Evolutionary conservation across 1,139 yeast genomes (phyloP).

Genomic region (Suhomyces taliae): DNA sequence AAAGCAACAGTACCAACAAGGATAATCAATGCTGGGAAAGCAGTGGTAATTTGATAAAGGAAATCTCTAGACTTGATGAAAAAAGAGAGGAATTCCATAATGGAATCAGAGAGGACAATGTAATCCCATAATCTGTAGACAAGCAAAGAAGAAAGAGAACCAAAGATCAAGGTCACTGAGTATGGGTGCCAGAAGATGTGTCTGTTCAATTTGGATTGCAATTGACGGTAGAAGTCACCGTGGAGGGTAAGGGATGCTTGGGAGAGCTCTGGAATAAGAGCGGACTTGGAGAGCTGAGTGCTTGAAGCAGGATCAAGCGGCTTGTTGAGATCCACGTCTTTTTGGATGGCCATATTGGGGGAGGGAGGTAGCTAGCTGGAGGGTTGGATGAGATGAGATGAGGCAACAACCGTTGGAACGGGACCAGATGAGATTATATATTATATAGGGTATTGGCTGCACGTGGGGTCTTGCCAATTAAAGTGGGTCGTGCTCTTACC

Average conservation of each 20-base stretch:
- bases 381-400: not conserved
- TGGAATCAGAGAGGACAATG: constrained; percentile 34
- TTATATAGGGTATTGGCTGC: constrained; percentile 2
- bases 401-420: not conserved
- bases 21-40: constrained; percentile 30
- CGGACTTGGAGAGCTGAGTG: constrained; percentile 46
- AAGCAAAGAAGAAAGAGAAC: constrained; percentile 19
- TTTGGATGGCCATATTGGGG: constrained; percentile 33
- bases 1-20: constrained; percentile 28
- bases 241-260: constrained; percentile 63
- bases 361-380: not conserved
- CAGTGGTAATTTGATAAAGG: constrained; percentile 23
- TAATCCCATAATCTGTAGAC: constrained; percentile 37
- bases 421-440: not conserved
- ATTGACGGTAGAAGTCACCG: constrained; percentile 61
- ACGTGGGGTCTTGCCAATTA: constrained; percentile 13
- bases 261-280: constrained; percentile 55
- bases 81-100: constrained; percentile 34
- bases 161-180: constrained; percentile 29
- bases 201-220: constrained; percentile 52
- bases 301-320: constrained; percentile 54
- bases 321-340: constrained; percentile 48
- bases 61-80: constrained; percentile 27
- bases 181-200: constrained; percentile 50
- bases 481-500: constrained; percentile 1